phyloP scores from a whole-genome alignment of 768 basidiomycete species.

The Lactarius indigo region DNA sequence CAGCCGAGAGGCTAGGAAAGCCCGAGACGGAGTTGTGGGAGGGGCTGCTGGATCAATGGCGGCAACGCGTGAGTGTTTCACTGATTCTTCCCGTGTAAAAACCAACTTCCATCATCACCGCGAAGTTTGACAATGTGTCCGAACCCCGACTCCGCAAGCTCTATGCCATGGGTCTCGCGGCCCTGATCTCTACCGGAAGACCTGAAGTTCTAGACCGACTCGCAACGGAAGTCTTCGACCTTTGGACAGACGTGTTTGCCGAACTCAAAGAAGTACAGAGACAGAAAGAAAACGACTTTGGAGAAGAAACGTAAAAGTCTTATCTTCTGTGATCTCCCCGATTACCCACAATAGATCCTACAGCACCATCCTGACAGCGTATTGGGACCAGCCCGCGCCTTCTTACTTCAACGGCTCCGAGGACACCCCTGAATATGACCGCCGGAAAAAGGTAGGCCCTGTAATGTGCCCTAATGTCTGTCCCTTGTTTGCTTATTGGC shows the following conservation, averaged over 20 bases:
- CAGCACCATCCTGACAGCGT: conserved; percentile 46
- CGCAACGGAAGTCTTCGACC: conserved; percentile 71
- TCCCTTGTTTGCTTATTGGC: background rate
- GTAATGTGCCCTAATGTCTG: background rate
- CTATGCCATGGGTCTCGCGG: conserved; percentile 75
- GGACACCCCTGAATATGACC: conserved; percentile 71
- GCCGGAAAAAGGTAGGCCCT: conserved; percentile 61
- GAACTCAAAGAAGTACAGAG: conserved; percentile 70
- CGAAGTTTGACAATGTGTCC: conserved; percentile 86
- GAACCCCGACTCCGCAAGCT: conserved; percentile 83
- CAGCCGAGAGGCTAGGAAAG: conserved; percentile 45
- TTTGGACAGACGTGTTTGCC: conserved; percentile 87
- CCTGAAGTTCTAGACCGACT: conserved; percentile 70
- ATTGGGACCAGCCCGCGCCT: conserved; percentile 67
- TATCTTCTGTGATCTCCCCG: background rate
- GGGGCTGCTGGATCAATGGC: conserved; percentile 73
- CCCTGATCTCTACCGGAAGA: conserved; percentile 70
- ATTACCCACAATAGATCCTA: background rate
- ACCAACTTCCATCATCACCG: background rate
- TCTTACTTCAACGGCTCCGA: conserved; percentile 61
- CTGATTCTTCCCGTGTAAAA: background rate
- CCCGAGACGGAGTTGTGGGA: conserved; percentile 60
- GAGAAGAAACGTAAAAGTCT: conserved; percentile 10
- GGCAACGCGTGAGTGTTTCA: conserved; percentile 57
- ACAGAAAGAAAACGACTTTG: conserved; percentile 28